phyloP scores from a whole-genome alignment of 2,329 filamentous ascomycete species.

The Leptographium wingfieldii region DNA sequence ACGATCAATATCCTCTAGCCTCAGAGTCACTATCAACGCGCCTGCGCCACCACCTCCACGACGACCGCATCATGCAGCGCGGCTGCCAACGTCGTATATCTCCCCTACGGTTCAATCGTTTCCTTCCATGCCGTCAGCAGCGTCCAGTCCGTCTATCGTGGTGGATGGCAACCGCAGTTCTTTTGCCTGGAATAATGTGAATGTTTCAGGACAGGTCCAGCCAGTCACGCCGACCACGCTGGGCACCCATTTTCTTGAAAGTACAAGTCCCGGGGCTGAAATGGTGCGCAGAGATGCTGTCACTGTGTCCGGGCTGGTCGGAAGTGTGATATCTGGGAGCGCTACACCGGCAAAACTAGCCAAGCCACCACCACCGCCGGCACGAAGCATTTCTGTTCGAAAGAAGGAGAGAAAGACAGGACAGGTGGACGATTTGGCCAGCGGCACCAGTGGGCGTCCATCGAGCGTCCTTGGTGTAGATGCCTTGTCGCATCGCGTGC shows the following conservation, averaged over 20 bases:
- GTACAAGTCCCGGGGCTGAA: not conserved
- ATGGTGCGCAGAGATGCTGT: not conserved
- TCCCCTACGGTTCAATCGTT: slow-evolving; percentile 10
- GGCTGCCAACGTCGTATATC: slow-evolving; percentile 14
- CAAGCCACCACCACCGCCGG: slow-evolving; percentile 23
- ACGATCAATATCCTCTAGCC: slow-evolving; percentile 31
- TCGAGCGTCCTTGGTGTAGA: slow-evolving; percentile 30
- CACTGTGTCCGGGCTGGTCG: not conserved
- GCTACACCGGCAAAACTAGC: slow-evolving; percentile 8
- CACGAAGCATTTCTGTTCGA: slow-evolving; percentile 19
- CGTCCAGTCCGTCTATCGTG: not conserved
- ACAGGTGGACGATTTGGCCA: not conserved
- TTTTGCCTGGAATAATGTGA: not conserved
- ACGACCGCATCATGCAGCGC: slow-evolving; percentile 29
- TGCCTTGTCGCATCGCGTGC: slow-evolving; percentile 18
- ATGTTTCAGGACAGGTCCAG: not conserved
- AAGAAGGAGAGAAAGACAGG: slow-evolving; percentile 17
- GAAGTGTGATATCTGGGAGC: slow-evolving; percentile 6
- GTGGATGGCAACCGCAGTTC: not conserved
- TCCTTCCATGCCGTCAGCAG: not conserved
- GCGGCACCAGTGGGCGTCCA: slow-evolving; percentile 17
- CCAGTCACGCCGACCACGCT: not conserved
- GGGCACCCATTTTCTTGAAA: not conserved
- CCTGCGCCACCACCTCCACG: slow-evolving; percentile 45
- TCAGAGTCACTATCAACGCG: slow-evolving; percentile 25